phyloP scores from a whole-genome alignment of 2,329 filamentous ascomycete genomes.

The Neocucurbitaria cava region DNA sequence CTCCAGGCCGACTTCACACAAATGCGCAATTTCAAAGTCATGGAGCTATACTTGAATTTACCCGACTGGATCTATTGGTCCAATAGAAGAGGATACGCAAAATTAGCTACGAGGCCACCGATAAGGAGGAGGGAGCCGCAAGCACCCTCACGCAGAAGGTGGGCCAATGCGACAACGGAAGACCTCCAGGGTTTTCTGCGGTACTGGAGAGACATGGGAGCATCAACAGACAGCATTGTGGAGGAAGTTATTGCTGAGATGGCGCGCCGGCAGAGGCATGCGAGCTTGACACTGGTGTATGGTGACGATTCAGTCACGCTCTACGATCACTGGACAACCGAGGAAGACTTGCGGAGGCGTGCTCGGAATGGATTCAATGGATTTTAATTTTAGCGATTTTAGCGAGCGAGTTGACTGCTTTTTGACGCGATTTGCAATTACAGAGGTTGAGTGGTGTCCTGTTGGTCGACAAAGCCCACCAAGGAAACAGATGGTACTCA shows the following conservation, averaged over 20 bases:
- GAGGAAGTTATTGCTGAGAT: not conserved
- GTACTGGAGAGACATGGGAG: too few species aligned
- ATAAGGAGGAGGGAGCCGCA: not conserved
- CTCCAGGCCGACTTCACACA: not conserved
- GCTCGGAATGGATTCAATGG: too few species aligned
- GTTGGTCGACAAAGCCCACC: too few species aligned
- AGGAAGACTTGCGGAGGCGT: not conserved
- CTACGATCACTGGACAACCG: not conserved
- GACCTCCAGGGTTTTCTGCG: too few species aligned
- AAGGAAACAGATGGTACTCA: too few species aligned
- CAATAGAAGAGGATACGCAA: not conserved
- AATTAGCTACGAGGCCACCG: not conserved
- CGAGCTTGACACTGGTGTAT: not conserved
- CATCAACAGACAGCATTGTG: too few species aligned
- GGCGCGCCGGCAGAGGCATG: not conserved
- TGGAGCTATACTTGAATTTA: not conserved
- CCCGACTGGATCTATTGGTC: not conserved
- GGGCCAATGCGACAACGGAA: not conserved
- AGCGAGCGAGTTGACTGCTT: too few species aligned
- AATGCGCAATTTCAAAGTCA: not conserved
- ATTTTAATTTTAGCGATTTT: too few species aligned
- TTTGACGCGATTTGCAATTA: too few species aligned
- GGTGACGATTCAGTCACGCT: not conserved
- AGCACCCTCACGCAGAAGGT: not conserved
- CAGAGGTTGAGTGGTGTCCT: too few species aligned